phyloP scores from a whole-genome alignment of 306 rosid species.

The Carpinus fangiana region DNA sequence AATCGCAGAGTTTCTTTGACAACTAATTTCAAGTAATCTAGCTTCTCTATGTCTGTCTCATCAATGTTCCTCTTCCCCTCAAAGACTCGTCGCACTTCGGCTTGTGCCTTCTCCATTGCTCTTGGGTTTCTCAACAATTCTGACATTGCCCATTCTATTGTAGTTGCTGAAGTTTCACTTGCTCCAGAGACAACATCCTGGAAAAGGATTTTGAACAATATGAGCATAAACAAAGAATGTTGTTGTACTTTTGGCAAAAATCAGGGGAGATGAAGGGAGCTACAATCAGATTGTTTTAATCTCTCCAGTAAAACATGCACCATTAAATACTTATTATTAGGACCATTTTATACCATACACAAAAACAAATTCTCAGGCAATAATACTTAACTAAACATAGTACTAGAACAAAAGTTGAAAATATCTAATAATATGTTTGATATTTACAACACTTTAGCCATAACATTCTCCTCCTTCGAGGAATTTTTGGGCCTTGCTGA shows the following conservation, averaged over 20 bases:
- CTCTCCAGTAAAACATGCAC: too few species aligned
- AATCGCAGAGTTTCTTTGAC: slow-evolving; percentile 37
- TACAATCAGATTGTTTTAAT: too few species aligned
- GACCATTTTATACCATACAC: too few species aligned
- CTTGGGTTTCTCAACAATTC: slow-evolving; percentile 23
- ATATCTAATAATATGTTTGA: too few species aligned
- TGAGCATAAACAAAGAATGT: background rate
- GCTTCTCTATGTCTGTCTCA: slow-evolving; percentile 17
- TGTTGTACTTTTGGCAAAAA: background rate
- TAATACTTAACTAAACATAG: too few species aligned
- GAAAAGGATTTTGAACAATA: background rate
- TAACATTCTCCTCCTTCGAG: too few species aligned
- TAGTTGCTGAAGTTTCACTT: slow-evolving; percentile 11
- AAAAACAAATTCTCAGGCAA: too few species aligned
- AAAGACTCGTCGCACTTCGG: slow-evolving; percentile 21
- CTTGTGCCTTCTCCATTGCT: slow-evolving; percentile 37
- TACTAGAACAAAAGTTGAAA: too few species aligned
- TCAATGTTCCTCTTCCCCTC: slow-evolving; percentile 2
- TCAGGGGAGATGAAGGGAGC: too few species aligned
- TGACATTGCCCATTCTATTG: slow-evolving; percentile 13
- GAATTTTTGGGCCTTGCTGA: too few species aligned
- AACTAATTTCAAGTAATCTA: slow-evolving; percentile 39
- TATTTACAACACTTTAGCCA: too few species aligned
- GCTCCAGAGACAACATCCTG: background rate
- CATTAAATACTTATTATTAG: too few species aligned